Base-by-base conservation (phyloP, 345 rosid species). In the Geranium rotundifolium region DNA sequence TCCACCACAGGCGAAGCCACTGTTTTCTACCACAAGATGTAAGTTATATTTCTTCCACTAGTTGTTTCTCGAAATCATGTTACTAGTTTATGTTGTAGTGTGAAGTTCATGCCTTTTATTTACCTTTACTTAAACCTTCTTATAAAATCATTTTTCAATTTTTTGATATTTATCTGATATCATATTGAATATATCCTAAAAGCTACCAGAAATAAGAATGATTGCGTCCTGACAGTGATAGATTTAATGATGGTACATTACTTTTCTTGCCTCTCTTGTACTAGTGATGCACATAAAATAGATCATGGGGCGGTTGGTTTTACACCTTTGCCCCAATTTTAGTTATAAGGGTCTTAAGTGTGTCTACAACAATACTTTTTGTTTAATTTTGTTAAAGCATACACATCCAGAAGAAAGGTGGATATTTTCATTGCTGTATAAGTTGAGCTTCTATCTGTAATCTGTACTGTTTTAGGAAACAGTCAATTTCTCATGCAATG, bases 11-110 rank as follows among this genome's bases (percentile, higher is more conserved):
- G 66, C 18, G 66, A 63, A 63, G 57, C 66, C 57, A 63, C 57
- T 16, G 66, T 63, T 29, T 63, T 63, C 58, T 63, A 50, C 66
- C 30, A 63, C 39, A 63, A 63, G 66, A 63, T 63, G 66, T 63
- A 31, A 50, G 66, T 31, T n/a, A 55, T 55, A 17, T 55, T n/a
- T 55, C 19, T 55, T n/a, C 20, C 17, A 46, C 52, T 46, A 10
- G 0, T 52, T 52, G 56, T 55, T 55, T 5, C 7, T 55, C 4
- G 17, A n/a, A 55, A 18, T 55, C 14, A n/a, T 17, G 19, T 55
- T 55, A 55, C n/a, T 17, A 17, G 41, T 34, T 8, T 34, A 34
- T 34, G 41, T 34, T 34, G 41, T 34, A 34, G 41, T 34, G 0
- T 34, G 41, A 34, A 34, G 41, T 34, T 4, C 41, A 8, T 34